phyloP scores from a whole-genome alignment of 768 basidiomycete genomes.

The Chalciporus pseudorubinellus region DNA sequence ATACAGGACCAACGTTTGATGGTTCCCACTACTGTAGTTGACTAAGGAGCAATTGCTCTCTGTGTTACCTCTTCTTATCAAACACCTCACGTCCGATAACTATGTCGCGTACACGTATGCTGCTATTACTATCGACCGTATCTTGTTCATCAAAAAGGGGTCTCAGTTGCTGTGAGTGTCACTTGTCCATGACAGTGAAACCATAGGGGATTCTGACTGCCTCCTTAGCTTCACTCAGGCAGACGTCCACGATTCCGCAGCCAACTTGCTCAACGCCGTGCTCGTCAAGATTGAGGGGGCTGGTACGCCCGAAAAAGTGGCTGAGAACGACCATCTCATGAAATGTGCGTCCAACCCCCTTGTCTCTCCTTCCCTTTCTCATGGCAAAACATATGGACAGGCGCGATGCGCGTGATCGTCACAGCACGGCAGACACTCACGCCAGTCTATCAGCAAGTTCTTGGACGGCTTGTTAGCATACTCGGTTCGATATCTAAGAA shows the following conservation, averaged over 20 bases:
- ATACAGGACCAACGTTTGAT: neutral
- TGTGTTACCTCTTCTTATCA: conserved; percentile 82
- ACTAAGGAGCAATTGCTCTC: conserved; percentile 92
- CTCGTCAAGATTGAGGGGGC: conserved; percentile 78
- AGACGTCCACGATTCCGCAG: conserved; percentile 84
- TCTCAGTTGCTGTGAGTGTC: conserved; percentile 65
- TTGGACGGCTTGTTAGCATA: conserved; percentile 77
- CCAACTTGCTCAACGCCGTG: conserved; percentile 65
- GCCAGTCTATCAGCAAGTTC: conserved; percentile 59
- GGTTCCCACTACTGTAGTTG: conserved; percentile 46
- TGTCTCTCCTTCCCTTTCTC: neutral
- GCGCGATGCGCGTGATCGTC: conserved; percentile 89
- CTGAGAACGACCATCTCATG: conserved; percentile 98
- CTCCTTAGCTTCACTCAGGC: conserved; percentile 73
- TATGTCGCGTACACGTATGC: conserved; percentile 96
- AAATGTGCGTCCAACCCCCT: conserved; percentile 60
- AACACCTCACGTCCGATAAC: conserved; percentile 77
- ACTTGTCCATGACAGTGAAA: neutral
- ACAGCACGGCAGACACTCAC: conserved; percentile 80
- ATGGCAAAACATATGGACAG: conserved; percentile 39
- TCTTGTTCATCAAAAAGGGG: conserved; percentile 85
- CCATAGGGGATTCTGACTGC: neutral
- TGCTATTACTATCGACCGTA: conserved; percentile 95
- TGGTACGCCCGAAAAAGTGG: conserved; percentile 84
- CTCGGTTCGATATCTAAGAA: conserved; percentile 90